A percentile compares a stretch with the other conserved stretches of the same genome.
Conservation (phyloP, 495 filamentous ascomycete species). For the Podospora appendiculata region DNA sequence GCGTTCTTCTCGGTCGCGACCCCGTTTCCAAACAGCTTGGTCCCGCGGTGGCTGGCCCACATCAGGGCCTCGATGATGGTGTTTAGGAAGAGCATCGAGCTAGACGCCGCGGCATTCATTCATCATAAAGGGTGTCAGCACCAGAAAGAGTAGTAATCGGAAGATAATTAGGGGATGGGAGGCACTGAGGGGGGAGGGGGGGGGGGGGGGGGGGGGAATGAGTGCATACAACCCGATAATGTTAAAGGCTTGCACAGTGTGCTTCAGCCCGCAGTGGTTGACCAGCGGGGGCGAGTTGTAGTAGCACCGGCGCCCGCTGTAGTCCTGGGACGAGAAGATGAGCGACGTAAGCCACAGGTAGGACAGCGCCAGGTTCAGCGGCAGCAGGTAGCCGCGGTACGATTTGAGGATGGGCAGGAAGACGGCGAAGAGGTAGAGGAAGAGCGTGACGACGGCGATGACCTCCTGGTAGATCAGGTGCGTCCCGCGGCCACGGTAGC, state of each 20-base stretch:
- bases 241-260: slow-evolving; percentile 16
- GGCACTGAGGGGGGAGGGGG: no score
- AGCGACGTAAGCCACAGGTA: slow-evolving; percentile 24
- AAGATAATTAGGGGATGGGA: no score
- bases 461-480: slow-evolving; percentile 17
- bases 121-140: neutral
- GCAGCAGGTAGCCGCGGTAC: slow-evolving; percentile 22
- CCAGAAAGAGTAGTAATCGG: no score
- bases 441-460: slow-evolving; percentile 19
- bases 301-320: slow-evolving; percentile 11
- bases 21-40: neutral
- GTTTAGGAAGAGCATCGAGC: slow-evolving; percentile 14
- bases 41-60: slow-evolving; percentile 11
- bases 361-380: slow-evolving; percentile 22
- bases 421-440: slow-evolving; percentile 16
- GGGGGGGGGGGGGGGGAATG: no score
- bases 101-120: neutral
- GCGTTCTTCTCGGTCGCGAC: neutral
- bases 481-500: slow-evolving; percentile 7
- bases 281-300: slow-evolving; percentile 1
- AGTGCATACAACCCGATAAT: slow-evolving; percentile 25
- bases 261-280: slow-evolving; percentile 16
- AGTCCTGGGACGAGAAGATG: slow-evolving; percentile 22
- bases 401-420: slow-evolving; percentile 16
- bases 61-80: slow-evolving; percentile 17